phyloP scores from a whole-genome alignment of 495 filamentous ascomycete species.

The Hypoxylon trugodes region DNA sequence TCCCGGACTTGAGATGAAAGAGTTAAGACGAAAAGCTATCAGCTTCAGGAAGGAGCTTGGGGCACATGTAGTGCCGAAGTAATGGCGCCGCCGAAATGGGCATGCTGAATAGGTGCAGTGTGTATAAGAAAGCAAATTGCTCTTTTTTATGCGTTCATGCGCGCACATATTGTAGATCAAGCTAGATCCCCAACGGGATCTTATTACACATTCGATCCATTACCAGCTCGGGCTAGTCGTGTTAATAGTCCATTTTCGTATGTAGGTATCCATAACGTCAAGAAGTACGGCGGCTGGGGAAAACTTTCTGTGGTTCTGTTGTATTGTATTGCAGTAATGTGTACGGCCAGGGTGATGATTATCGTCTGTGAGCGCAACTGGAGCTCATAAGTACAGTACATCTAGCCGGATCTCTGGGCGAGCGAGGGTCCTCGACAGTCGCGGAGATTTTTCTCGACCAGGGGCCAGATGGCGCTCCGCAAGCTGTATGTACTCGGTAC shows the following conservation, averaged over 20 bases:
- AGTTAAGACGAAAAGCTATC: constrained; percentile 21
- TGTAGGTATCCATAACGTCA: constrained; percentile 8
- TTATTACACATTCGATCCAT: constrained; percentile 32
- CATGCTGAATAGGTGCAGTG: constrained; percentile 21
- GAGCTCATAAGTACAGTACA: constrained; percentile 18
- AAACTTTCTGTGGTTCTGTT: constrained; percentile 8
- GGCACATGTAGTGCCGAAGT: constrained; percentile 32
- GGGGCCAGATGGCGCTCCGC: constrained; percentile 21
- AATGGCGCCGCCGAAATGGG: constrained; percentile 40
- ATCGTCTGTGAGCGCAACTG: not conserved
- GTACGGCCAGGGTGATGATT: constrained; percentile 8
- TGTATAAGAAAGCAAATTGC: constrained; percentile 39
- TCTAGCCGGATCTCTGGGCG: constrained; percentile 41
- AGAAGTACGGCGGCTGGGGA: constrained; percentile 16
- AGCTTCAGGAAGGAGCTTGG: constrained; percentile 33
- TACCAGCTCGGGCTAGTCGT: constrained; percentile 19
- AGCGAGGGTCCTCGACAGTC: constrained; percentile 21
- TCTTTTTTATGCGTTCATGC: constrained; percentile 42
- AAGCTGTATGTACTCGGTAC: constrained; percentile 18
- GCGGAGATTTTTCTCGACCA: constrained; percentile 38
- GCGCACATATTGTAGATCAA: constrained; percentile 27
- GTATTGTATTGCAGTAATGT: too few relatives aligned
- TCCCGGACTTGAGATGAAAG: constrained; percentile 13
- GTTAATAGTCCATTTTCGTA: constrained; percentile 17
- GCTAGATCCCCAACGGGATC: constrained; percentile 32